Percentiles rank a stretch among this genome's conserved stretches.
These are phyloP conservation scores for Protostelium mycophagum DNA, from an alignment of 78 protist species.

Conservation along the genomic window DNA sequence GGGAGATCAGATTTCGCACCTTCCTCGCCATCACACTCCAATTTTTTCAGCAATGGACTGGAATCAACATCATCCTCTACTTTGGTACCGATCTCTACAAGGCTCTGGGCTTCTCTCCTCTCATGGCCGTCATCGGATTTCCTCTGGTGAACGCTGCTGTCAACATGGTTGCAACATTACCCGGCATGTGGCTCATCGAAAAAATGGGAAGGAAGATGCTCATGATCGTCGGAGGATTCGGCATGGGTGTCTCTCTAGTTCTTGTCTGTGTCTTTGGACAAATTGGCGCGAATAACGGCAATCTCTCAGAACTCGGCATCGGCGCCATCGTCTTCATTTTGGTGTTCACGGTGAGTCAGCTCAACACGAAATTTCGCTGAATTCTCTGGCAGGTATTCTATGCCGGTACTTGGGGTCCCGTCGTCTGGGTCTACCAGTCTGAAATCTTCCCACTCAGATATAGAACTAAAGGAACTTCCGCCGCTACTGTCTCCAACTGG, in stretches of 20 bases:
- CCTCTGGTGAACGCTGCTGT: conserved; percentile 8
- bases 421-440: conserved; percentile 24
- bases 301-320: conserved; percentile 3
- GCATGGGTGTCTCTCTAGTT: conserved; percentile 19
- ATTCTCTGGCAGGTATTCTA: too few species aligned
- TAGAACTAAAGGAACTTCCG: conserved; percentile 20
- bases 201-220: conserved; percentile 20
- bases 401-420: conserved; percentile 22
- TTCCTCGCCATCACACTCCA: not conserved
- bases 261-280: conserved; percentile 10
- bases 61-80: conserved; percentile 31
- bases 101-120: conserved; percentile 5
- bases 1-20: not conserved
- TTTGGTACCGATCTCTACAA: conserved; percentile 12
- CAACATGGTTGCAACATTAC: conserved; percentile 6
- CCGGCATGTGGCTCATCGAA: conserved; percentile 18
- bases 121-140: conserved; percentile 7
- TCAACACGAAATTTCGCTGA: too few species aligned
- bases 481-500: conserved; percentile 22
- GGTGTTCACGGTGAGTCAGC: conserved; percentile 18
- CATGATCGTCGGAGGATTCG: conserved; percentile 17
- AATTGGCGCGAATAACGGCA: not conserved
- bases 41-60: conserved; percentile 3
- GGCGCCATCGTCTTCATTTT: conserved; percentile 22
- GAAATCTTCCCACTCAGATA: conserved; percentile 16